Conservation (phyloP, 352 stramenopile genomes). For the Phytophthora ramorum region DNA sequence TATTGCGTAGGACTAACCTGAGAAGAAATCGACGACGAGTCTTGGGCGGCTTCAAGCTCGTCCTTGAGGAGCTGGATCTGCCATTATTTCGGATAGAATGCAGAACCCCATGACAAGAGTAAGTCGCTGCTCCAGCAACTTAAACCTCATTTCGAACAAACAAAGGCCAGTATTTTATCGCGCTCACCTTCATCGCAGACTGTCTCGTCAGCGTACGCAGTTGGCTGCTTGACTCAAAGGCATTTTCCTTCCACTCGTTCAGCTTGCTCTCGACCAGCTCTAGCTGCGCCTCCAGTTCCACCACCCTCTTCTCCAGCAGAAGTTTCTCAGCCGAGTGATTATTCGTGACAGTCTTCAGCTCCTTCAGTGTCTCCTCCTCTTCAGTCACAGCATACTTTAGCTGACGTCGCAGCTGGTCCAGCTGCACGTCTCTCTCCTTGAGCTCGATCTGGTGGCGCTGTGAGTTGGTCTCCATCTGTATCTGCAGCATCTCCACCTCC, state of each 20-base stretch:
- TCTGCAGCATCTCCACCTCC: constrained; percentile 57
- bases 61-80: constrained; percentile 73
- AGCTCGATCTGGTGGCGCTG: constrained; percentile 73
- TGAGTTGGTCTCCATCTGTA: constrained; percentile 58
- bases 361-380: constrained; percentile 67
- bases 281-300: constrained; percentile 76
- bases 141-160: neutral
- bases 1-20: constrained; percentile 30
- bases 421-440: constrained; percentile 71
- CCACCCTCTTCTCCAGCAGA: constrained; percentile 68
- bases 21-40: constrained; percentile 44
- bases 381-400: constrained; percentile 69
- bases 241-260: constrained; percentile 78
- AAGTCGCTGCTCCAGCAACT: neutral
- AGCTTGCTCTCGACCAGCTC: constrained; percentile 69
- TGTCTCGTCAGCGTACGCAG: constrained; percentile 49
- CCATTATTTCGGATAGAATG: constrained; percentile 1
- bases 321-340: constrained; percentile 68
- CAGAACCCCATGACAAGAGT: neutral
- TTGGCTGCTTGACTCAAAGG: constrained; percentile 59
- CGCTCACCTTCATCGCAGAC: constrained; percentile 61
- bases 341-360: constrained; percentile 62
- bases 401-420: constrained; percentile 72
- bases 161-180: neutral
- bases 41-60: constrained; percentile 55